Conservation (phyloP, 257 asterid genomes). For the Cruciata laevipes region DNA sequence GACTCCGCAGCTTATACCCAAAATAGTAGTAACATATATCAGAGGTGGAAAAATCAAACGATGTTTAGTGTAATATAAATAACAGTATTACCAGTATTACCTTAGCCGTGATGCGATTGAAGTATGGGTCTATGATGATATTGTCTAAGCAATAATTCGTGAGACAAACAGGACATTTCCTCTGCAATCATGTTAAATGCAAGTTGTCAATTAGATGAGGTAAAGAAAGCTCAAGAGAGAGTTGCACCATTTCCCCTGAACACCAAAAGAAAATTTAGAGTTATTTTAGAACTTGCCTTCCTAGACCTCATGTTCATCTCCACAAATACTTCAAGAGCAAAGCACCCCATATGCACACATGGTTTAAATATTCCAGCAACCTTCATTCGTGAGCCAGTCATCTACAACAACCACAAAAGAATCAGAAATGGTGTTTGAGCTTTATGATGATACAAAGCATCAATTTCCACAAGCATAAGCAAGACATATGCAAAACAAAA, state of each 20-base stretch:
- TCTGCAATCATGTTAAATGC: conserved; percentile 54
- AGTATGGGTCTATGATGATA: too few relatives aligned
- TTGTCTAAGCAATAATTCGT: conserved; percentile 92
- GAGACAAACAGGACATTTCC: conserved; percentile 97
- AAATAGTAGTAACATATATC: conserved; percentile 7
- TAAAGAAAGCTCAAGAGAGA: neutral
- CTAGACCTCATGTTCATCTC: conserved; percentile 96
- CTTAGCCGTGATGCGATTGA: conserved; percentile 71
- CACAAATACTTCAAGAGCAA: conserved; percentile 89
- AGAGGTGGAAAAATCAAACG: conserved; percentile 6
- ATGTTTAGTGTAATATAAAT: conserved; percentile 1
- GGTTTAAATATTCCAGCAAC: conserved; percentile 91
- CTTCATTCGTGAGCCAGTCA: conserved; percentile 96
- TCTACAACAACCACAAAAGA: conserved; percentile 40
- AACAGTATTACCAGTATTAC: conserved; percentile 29
- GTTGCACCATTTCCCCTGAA: neutral
- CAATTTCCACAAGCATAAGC: neutral
- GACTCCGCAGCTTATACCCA: conserved; percentile 46
- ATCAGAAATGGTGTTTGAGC: conserved; percentile 17
- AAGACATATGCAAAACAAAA: too few relatives aligned
- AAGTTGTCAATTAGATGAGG: neutral
- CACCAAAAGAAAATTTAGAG: conserved; percentile 7
- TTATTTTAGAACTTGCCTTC: conserved; percentile 55
- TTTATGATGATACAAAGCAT: neutral
- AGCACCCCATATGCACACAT: conserved; percentile 94